Evolutionary conservation across 495 filamentous ascomycete species (phyloP), one percentile per base, ranked within the genome.

Genomic region (Podospora pseudocomata): DNA sequence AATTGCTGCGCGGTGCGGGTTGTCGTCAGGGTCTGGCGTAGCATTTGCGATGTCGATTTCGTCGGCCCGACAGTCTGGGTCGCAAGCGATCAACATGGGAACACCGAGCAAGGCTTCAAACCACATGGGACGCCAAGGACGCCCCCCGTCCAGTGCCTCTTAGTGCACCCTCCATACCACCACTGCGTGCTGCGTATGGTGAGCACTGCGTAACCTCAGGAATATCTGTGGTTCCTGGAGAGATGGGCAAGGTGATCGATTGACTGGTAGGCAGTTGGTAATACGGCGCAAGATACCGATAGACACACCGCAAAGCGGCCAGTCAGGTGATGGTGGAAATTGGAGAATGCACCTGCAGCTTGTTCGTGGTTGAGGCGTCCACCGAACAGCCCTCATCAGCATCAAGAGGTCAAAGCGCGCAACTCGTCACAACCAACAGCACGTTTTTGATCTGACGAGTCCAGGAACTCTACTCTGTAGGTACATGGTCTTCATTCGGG

Each of bases 31-130:
- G 55, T 58, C 55, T 19, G n/a, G 55, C 55, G 55, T 58, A 20
- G 55, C 55, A 58, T 58, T 58, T 4, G 6, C 55, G 55, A 58
- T 58, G 1, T 58, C 55, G 55, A 58, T 20, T 49, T 49, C 39
- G 16, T 58, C 55, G 55, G 55, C 55, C 55, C 55, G 55, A 26
- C 55, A 58, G 55, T 58, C n/a, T 58, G 55, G 55, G n/a, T 58
- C 55, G 23, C 23, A 19, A 58, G 55, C 55, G 55, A 58, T 58
- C 55, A 58, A 58, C n/a, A 58, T 58, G n/a, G 23, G n/a, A 19
- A 58, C 11, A 19, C 55, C 13, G 55, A 58, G 11, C 39, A 39
- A 39, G 34, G 34, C 54, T 57, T 57, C 54, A 57, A 13, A 26
- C n/a, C n/a, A 58, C 39, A 32, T 26, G 55, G 55, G 55, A 26